Percentiles rank a stretch among this genome's conserved stretches.
These are phyloP conservation scores for Epichloe elymi DNA, from an alignment of 2,329 filamentous ascomycete species.

Conservation along the genomic window DNA sequence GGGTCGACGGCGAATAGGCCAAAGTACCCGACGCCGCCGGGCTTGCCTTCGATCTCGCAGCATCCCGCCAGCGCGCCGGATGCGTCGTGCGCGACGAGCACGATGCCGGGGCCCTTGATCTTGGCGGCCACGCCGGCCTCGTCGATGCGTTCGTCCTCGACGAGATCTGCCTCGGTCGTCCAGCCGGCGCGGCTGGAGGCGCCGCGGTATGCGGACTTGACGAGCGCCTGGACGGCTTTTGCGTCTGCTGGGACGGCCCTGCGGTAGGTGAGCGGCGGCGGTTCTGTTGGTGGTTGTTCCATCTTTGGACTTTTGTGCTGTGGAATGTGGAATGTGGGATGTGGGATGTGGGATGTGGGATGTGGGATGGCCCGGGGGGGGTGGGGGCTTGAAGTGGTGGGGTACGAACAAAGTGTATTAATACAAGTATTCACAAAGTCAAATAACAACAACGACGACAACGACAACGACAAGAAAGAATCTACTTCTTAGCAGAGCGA, in stretches of 20 bases:
- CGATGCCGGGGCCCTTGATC: slow-evolving; percentile 24
- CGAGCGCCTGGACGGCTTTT: slow-evolving; percentile 21
- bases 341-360: no score
- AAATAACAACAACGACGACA: background rate
- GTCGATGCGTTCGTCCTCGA: slow-evolving; percentile 31
- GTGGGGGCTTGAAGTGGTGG: no score
- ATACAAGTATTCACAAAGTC: background rate
- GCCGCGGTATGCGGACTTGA: slow-evolving; percentile 32
- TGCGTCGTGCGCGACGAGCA: slow-evolving; percentile 24
- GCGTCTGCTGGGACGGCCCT: slow-evolving; percentile 21
- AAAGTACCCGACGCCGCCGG: slow-evolving; percentile 25
- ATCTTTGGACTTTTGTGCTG: background rate
- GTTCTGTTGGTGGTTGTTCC: background rate
- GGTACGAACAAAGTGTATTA: no score
- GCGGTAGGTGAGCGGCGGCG: slow-evolving; percentile 20
- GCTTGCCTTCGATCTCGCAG: slow-evolving; percentile 26
- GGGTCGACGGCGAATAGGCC: slow-evolving; percentile 36
- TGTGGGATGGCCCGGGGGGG: no score
- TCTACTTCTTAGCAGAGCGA: background rate
- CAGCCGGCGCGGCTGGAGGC: slow-evolving; percentile 27
- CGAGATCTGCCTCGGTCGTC: slow-evolving; percentile 33
- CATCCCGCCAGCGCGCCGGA: slow-evolving; percentile 23
- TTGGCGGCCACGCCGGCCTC: slow-evolving; percentile 22
- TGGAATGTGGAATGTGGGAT: no score
- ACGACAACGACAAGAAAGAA: background rate